phyloP scores from a whole-genome alignment of 148 eudicot species.

The Cornus florida region DNA sequence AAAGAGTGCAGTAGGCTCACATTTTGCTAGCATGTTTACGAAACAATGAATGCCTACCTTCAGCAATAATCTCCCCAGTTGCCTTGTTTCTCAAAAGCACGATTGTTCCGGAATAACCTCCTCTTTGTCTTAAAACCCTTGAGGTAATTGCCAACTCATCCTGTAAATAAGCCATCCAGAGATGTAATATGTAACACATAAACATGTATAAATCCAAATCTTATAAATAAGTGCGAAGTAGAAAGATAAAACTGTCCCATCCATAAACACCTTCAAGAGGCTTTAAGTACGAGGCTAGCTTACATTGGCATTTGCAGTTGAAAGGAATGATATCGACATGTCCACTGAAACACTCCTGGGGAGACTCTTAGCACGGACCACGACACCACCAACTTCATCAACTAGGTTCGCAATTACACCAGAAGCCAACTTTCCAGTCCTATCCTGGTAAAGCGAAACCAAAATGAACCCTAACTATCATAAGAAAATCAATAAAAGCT shows the following conservation, averaged over 20 bases:
- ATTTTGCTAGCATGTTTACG: slow-evolving; percentile 48
- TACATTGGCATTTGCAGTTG: slow-evolving; percentile 68
- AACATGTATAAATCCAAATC: neutral
- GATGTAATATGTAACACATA: neutral
- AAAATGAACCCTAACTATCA: neutral
- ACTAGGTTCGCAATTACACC: slow-evolving; percentile 86
- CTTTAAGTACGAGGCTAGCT: slow-evolving; percentile 16
- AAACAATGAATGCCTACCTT: slow-evolving; percentile 86
- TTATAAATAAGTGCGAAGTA: neutral
- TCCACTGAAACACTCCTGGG: slow-evolving; percentile 78
- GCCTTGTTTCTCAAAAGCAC: slow-evolving; percentile 62
- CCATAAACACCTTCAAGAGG: neutral
- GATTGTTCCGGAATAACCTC: slow-evolving; percentile 54
- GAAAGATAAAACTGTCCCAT: neutral
- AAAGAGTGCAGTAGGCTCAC: slow-evolving; percentile 12
- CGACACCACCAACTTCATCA: slow-evolving; percentile 68
- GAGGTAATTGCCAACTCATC: slow-evolving; percentile 83
- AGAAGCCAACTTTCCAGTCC: slow-evolving; percentile 44
- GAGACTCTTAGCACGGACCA: slow-evolving; percentile 42
- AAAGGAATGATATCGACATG: slow-evolving; percentile 72
- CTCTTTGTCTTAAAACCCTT: slow-evolving; percentile 55
- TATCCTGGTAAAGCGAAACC: slow-evolving; percentile 37
- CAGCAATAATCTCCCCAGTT: slow-evolving; percentile 70
- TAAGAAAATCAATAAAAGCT: neutral
- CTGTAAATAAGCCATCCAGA: slow-evolving; percentile 37